Base-by-base conservation (phyloP, 345 rosid genomes). In the Turnera subulata region DNA sequence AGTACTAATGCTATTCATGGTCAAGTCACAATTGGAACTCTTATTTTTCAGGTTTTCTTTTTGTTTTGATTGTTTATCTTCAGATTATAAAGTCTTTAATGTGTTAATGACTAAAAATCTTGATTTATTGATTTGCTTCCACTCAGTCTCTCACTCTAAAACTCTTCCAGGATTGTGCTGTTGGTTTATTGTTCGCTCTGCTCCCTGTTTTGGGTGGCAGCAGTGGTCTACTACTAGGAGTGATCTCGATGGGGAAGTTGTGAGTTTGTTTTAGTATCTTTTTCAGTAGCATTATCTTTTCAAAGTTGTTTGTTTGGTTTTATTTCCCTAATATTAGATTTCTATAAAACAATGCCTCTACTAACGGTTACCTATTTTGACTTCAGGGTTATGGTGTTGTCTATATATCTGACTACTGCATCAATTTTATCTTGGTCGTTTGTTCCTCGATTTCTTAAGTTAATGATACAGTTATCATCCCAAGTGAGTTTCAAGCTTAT, bases 131-230 rank as follows among this genome's bases (percentile, higher is more conserved):
- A 20, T 57, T 42, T 40, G 67, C 48, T 13, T 55, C 53, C 61
- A 33, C 57, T 73, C 42, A 38, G 53, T 73, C 45, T 20, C 50
- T 71, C 40, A 20, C 19, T 10, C n/a, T n/a, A n/a, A 65, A 57
- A 40, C 50, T 59, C 40, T 77, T 73, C 71, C 78, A 90, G 96
- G 97, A 90, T 76, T 93, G 99, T 77, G 88, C 91, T 63, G 91
- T 93, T 61, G 99, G 97, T 63, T 83, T 93, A 73, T 65, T 90
- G 25, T 94, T 88, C 43, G 99, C 99, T 54, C 68, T 94, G 80
- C 95, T 94, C 53, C 99, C 97, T 43, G 92, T 90, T 71, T 74
- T 94, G 83, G 95, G 99, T 58, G 99, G 99, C 55, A 84, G 77
- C 70, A 88, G 95, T 61, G 97, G 99, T 55, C 59, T 79, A 47